phyloP scores from a whole-genome alignment of 805 yeast genomes.

The Maudiozyma serrabonitensis region DNA sequence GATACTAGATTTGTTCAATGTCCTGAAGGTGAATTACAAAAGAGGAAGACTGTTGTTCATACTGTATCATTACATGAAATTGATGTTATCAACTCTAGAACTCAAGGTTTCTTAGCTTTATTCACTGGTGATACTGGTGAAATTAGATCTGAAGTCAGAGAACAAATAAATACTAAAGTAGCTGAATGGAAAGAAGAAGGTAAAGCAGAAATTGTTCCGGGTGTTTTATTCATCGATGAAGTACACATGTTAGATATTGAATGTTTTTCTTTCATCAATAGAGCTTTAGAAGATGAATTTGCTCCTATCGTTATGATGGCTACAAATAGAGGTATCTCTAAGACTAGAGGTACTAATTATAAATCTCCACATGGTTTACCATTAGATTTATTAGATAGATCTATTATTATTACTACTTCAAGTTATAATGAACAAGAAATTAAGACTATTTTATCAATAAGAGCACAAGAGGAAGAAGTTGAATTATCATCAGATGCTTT shows the following conservation, averaged over 20 bases:
- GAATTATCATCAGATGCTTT: constrained; percentile 75
- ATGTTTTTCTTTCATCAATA: constrained; percentile 86
- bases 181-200: constrained; percentile 99
- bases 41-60: constrained; percentile 90
- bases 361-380: constrained; percentile 98
- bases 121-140: constrained; percentile 97
- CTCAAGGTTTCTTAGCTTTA: constrained; percentile 93
- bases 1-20: constrained; percentile 96
- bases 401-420: constrained; percentile 82
- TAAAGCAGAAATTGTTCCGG: constrained; percentile 95
- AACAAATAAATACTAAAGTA: constrained; percentile 91
- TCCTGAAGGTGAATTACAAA: constrained; percentile 97
- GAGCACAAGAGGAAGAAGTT: constrained; percentile 92
- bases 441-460: constrained; percentile 71
- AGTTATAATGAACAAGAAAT: constrained; percentile 76
- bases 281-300: constrained; percentile 93
- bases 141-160: constrained; percentile 89
- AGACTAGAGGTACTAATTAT: constrained; percentile 86
- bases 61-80: constrained; percentile 97
- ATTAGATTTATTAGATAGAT: constrained; percentile 84
- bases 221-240: constrained; percentile 95
- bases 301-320: constrained; percentile 98
- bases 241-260: constrained; percentile 98
- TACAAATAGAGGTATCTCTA: constrained; percentile 91
- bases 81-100: constrained; percentile 93